Evolutionary conservation across 768 basidiomycete species (phyloP), one percentile per base, ranked within the genome.

Genomic region (Mycena floridula): DNA sequence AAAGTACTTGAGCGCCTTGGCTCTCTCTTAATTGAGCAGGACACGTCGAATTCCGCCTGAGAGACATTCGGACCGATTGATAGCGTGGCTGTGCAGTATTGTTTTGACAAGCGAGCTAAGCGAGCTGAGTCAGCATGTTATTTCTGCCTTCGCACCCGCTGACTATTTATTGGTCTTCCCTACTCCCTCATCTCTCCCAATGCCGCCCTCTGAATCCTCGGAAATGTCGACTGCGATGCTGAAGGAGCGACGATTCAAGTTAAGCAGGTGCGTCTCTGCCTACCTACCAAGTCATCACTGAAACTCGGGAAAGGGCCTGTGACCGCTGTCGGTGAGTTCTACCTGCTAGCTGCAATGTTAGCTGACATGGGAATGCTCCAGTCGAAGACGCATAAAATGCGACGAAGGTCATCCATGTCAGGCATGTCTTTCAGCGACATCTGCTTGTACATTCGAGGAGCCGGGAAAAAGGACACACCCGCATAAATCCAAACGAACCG

Each of bases 381-480:
- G 88, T 16, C 85, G 88, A 43, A 72, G 89, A 54, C 70, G 89
- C 56, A 91, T 91, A 59, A 88, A 87, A 55, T 91, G 89, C 57
- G 89, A 91, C 54, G 89, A 91, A 59, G 89, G 89, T 0, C 87
- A 89, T 57, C 89, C 89, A 25, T 91, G 88, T 61, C 86, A 90
- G 64, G 86, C 88, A 11, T 91, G 89, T 61, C 63, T 89, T n/a
- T 82, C 83, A 5, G 85, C 88, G 9, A 85, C 75, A 55, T 88
- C 88, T 2, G 67, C 84, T 7, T 91, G 89, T 51, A 90, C 89
- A 0, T 90, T 90, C 55, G 89, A 90, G 61, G 89, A 90, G 62
- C 84, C 86, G 3, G 86, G 87, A 3, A 91, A 91, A 67, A 71
- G 87, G 46, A 84, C 82, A 1, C 86, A 89, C 57, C 85, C 87